These are phyloP conservation scores for Penicillium sp. DNA, from an alignment of 2,329 filamentous ascomycete genomes.

Conservation along the genomic window DNA sequence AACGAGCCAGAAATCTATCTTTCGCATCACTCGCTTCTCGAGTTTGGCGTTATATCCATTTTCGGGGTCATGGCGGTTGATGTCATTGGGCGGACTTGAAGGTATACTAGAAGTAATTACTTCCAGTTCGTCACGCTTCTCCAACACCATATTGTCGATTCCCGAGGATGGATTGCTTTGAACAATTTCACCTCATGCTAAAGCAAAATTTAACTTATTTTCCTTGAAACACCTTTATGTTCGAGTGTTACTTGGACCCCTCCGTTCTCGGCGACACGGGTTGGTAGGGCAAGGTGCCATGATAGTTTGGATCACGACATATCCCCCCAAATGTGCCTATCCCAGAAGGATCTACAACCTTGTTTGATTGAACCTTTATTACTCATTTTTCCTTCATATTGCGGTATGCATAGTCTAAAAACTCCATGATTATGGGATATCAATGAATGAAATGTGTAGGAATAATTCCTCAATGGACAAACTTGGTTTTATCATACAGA, in stretches of 20 bases:
- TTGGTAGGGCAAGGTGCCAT: conserved; percentile 19
- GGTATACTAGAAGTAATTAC: conserved; percentile 5
- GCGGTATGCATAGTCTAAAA: neutral
- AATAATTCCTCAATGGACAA: neutral
- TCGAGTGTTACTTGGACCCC: neutral
- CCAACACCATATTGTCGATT: neutral
- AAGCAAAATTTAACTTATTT: neutral
- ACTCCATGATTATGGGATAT: too few relatives aligned
- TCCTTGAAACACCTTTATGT: too few relatives aligned
- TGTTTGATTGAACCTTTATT: neutral
- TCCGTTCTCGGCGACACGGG: neutral
- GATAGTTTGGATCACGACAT: conserved; percentile 29
- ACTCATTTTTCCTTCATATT: neutral
- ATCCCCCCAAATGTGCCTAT: neutral
- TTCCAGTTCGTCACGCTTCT: conserved; percentile 4
- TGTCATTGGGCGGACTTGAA: conserved; percentile 7
- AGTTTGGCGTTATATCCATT: conserved; percentile 17
- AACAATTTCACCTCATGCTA: neutral
- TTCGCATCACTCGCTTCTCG: conserved; percentile 34
- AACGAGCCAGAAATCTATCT: conserved; percentile 36
- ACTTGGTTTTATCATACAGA: neutral
- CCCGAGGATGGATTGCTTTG: neutral
- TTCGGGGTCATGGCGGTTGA: neutral
- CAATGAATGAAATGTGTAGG: neutral
- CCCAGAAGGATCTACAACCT: neutral